A percentile compares a stretch with the other conserved stretches of the same genome.
phyloP scores from a whole-genome alignment of 1,284 basidiomycete genomes.

The Pholiota adiposa region DNA sequence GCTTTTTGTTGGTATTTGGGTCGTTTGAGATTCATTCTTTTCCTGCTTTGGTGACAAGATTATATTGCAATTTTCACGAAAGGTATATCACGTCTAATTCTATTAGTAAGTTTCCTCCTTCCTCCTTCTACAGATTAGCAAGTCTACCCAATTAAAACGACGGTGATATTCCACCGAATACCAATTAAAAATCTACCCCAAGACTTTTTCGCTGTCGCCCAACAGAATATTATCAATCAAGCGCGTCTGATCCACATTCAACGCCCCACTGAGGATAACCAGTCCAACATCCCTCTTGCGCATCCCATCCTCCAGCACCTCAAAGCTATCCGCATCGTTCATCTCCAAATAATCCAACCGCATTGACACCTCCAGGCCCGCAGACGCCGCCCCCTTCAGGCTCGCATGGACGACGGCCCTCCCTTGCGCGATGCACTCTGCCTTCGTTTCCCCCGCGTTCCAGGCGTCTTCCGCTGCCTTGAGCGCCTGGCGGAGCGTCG shows the following conservation, averaged over 20 bases:
- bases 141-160: too few species aligned
- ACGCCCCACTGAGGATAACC: constrained; percentile 86
- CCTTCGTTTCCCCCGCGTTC: constrained; percentile 54
- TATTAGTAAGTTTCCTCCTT: too few species aligned
- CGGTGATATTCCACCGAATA: too few species aligned
- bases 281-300: constrained; percentile 40
- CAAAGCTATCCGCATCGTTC: constrained; percentile 83
- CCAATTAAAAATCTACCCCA: constrained; percentile 20
- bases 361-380: constrained; percentile 61
- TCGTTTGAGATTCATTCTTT: background rate
- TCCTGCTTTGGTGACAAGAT: background rate
- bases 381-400: constrained; percentile 33
- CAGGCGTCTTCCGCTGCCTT: constrained; percentile 58
- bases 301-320: constrained; percentile 48
- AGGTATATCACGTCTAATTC: background rate
- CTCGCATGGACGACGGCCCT: constrained; percentile 41
- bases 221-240: constrained; percentile 93
- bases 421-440: constrained; percentile 54
- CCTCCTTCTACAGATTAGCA: background rate
- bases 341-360: constrained; percentile 87
- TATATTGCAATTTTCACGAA: too few species aligned
- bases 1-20: background rate
- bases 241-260: constrained; percentile 87
- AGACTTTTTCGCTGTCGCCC: constrained; percentile 48
- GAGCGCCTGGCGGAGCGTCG: constrained; percentile 76